Evolutionary conservation across 2,329 filamentous ascomycete genomes (phyloP).

Genomic region (Tolypocladium tundrense): DNA sequence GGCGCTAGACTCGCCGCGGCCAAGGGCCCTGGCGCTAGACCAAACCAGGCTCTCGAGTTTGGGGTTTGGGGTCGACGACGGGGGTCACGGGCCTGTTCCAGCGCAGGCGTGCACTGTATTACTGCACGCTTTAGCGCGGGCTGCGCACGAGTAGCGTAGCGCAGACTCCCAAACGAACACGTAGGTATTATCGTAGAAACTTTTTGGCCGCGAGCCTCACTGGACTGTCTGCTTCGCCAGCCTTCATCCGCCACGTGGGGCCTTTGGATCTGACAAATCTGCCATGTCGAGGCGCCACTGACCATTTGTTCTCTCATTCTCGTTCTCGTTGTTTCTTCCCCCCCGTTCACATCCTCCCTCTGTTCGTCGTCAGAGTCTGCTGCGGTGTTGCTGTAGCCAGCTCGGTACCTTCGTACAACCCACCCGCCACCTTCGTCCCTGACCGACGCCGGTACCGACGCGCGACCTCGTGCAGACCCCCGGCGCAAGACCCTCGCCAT

Average conservation of each 20-base stretch:
- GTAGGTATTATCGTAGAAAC: background rate
- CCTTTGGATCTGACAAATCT: slow-evolving; percentile 16
- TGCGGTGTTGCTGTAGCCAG: background rate
- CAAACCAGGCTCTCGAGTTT: background rate
- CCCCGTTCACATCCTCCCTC: slow-evolving; percentile 5
- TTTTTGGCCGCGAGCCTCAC: background rate
- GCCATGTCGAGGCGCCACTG: slow-evolving; percentile 16
- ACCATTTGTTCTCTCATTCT: slow-evolving; percentile 7
- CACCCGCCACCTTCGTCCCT: background rate
- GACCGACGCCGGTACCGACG: background rate
- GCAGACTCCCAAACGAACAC: background rate
- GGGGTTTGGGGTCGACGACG: background rate
- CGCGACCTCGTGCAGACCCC: background rate
- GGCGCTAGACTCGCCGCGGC: slow-evolving; percentile 1
- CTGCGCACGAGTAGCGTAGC: background rate
- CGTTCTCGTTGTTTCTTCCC: slow-evolving; percentile 5
- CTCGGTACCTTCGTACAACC: background rate
- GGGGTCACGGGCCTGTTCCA: background rate
- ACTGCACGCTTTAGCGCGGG: background rate
- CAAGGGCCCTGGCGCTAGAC: slow-evolving; percentile 8
- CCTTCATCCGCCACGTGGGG: slow-evolving; percentile 21
- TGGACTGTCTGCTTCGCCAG: slow-evolving; percentile 4
- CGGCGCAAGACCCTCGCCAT: slow-evolving; percentile 26
- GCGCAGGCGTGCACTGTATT: background rate
- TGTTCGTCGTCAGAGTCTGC: background rate